Percentiles rank a stretch among this genome's conserved stretches.
Conservation (phyloP, 2,329 filamentous ascomycete genomes). For the Raffaelea ambrosiae region DNA sequence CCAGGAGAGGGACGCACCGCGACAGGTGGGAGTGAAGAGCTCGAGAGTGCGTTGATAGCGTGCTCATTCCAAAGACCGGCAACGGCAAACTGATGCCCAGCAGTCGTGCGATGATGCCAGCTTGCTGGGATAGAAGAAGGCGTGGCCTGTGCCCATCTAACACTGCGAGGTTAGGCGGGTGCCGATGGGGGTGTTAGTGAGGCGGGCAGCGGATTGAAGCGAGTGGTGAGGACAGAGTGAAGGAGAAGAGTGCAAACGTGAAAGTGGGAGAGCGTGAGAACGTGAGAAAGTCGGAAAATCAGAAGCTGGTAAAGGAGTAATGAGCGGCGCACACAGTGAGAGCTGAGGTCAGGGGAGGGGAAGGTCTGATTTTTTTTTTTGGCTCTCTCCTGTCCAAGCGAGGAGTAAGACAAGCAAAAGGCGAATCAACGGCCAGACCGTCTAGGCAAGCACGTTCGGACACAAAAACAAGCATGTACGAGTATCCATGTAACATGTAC, state of each 20-base stretch:
- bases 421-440: too few species aligned
- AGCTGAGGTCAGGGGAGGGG: too few species aligned
- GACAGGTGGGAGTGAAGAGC: not conserved
- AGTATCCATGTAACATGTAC: too few species aligned
- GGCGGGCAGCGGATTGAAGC: not conserved
- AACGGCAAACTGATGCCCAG: not conserved
- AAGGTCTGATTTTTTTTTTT: too few species aligned
- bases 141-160: not conserved
- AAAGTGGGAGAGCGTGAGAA: not conserved
- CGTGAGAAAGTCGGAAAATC: not conserved
- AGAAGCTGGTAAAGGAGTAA: not conserved
- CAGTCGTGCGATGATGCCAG: not conserved
- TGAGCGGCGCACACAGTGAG: too few species aligned
- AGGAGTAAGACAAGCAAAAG: too few species aligned
- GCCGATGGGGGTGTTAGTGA: not conserved
- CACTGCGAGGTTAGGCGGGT: not conserved
- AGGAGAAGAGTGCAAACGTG: not conserved
- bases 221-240: not conserved
- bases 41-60: not conserved
- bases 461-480: too few species aligned
- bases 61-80: conserved; percentile 2
- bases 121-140: not conserved
- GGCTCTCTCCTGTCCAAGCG: too few species aligned
- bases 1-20: not conserved
- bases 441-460: too few species aligned